phyloP scores from a whole-genome alignment of 352 stramenopile species.

The Pythium sp. region DNA sequence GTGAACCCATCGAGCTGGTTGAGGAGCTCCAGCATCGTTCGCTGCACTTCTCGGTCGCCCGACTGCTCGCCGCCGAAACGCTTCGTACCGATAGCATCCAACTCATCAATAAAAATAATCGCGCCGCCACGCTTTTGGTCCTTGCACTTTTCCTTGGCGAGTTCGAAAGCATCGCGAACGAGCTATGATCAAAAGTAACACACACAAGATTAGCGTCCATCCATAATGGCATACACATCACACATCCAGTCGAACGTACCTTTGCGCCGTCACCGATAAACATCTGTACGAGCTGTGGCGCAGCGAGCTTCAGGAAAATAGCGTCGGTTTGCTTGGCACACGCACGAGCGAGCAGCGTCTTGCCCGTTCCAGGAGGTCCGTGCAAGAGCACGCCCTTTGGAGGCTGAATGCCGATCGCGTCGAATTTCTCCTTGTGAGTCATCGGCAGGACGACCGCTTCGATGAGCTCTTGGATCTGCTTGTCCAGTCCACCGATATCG shows the following conservation, averaged over 20 bases:
- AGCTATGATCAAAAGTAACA: slow-evolving; percentile 52
- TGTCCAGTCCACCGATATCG: slow-evolving; percentile 96
- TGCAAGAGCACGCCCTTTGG: slow-evolving; percentile 98
- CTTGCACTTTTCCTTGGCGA: slow-evolving; percentile 93
- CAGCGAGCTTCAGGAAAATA: slow-evolving; percentile 98
- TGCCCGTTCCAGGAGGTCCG: slow-evolving; percentile 96
- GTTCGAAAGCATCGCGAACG: slow-evolving; percentile 97
- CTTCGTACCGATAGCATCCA: slow-evolving; percentile 99
- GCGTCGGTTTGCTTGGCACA: slow-evolving; percentile 98
- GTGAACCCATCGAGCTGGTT: slow-evolving; percentile 98
- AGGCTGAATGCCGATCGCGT: slow-evolving; percentile 94
- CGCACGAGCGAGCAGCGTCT: slow-evolving; percentile 97
- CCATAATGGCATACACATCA: background rate
- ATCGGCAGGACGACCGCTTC: slow-evolving; percentile 98
- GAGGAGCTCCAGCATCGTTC: slow-evolving; percentile 98
- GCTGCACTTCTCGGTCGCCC: slow-evolving; percentile 96
- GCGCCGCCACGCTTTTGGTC: slow-evolving; percentile 88
- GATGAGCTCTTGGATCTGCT: slow-evolving; percentile 99
- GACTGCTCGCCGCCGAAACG: slow-evolving; percentile 97
- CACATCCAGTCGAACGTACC: slow-evolving; percentile 13
- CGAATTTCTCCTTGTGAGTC: slow-evolving; percentile 98
- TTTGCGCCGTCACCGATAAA: slow-evolving; percentile 99
- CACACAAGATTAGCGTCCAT: background rate
- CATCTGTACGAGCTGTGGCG: slow-evolving; percentile 98
- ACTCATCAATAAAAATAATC: slow-evolving; percentile 99